phyloP scores from a whole-genome alignment of 345 rosid genomes.

The Hypericum androsaemum region DNA sequence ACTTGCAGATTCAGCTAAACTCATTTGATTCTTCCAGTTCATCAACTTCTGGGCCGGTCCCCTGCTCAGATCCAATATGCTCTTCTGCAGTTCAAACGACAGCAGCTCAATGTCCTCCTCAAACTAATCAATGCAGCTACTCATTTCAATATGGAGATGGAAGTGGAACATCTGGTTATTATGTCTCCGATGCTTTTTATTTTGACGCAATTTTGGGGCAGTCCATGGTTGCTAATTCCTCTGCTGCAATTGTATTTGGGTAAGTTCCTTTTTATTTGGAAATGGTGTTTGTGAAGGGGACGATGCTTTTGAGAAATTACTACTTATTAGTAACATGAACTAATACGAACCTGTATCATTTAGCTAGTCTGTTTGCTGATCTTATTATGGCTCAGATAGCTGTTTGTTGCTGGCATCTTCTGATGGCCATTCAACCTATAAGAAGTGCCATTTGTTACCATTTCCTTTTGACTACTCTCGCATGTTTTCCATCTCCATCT shows the following conservation, averaged over 20 bases:
- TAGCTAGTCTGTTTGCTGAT: no score
- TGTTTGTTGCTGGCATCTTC: no score
- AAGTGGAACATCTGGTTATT: conserved; percentile 91
- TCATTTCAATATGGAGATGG: conserved; percentile 86
- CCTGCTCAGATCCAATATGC: conserved; percentile 38
- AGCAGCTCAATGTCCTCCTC: conserved; percentile 50
- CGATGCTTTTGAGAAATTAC: no score
- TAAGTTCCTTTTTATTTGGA: conserved; percentile 27
- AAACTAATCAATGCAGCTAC: conserved; percentile 70
- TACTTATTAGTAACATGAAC: no score
- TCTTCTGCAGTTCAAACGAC: conserved; percentile 40
- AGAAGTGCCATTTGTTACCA: neutral
- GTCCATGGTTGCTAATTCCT: conserved; percentile 62
- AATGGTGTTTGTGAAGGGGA: neutral
- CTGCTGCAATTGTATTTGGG: conserved; percentile 80
- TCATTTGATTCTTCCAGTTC: conserved; percentile 64
- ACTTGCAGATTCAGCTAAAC: conserved; percentile 62
- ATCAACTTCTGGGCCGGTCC: conserved; percentile 47
- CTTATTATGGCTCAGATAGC: no score
- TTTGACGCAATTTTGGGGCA: conserved; percentile 66
- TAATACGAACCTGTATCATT: no score
- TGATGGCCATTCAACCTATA: no score
- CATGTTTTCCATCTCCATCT: conserved; percentile 1
- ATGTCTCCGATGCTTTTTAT: conserved; percentile 54
- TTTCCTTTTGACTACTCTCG: neutral